Evolutionary conservation across 2,329 filamentous ascomycete species (phyloP).

Genomic region (Sporothrix brasiliensis): DNA sequence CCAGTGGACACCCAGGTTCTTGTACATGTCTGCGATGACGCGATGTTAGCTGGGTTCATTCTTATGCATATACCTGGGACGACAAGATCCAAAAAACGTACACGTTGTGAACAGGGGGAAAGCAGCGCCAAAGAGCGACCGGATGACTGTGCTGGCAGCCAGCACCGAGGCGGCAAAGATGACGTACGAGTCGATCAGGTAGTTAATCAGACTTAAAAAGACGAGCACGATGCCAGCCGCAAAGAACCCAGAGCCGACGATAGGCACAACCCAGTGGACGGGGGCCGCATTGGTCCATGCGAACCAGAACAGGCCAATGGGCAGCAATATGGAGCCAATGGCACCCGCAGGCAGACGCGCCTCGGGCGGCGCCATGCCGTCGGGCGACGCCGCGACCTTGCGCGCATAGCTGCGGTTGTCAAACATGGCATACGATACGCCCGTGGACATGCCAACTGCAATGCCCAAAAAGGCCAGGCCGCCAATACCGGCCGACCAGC

Average conservation of each 20-base stretch:
- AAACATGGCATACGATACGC: conserved; percentile 58
- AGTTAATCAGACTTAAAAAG: conserved; percentile 67
- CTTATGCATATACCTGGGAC: conserved; percentile 51
- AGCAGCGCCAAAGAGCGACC: conserved; percentile 70
- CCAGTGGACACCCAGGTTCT: conserved; percentile 72
- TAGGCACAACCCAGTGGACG: conserved; percentile 44
- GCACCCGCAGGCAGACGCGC: conserved; percentile 65
- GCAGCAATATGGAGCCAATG: conserved; percentile 64
- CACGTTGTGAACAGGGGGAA: conserved; percentile 72
- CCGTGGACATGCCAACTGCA: conserved; percentile 65
- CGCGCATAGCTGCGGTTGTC: conserved; percentile 59
- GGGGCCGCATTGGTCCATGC: conserved; percentile 64
- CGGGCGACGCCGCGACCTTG: conserved; percentile 47
- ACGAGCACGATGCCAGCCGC: conserved; percentile 59
- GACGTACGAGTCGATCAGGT: conserved; percentile 70
- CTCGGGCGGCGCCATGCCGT: conserved; percentile 66
- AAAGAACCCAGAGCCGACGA: conserved; percentile 47
- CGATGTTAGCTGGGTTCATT: conserved; percentile 36
- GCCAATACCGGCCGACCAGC: conserved; percentile 62
- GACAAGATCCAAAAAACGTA: conserved; percentile 20
- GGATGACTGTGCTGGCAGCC: conserved; percentile 71
- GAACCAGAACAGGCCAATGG: conserved; percentile 68
- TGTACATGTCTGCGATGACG: conserved; percentile 50
- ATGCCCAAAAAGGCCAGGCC: conserved; percentile 71
- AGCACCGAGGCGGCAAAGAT: conserved; percentile 77